Evolutionary conservation across 805 yeast genomes (phyloP), one percentile per base, ranked within the genome.

Genomic region (Yarrowia hollandica): DNA sequence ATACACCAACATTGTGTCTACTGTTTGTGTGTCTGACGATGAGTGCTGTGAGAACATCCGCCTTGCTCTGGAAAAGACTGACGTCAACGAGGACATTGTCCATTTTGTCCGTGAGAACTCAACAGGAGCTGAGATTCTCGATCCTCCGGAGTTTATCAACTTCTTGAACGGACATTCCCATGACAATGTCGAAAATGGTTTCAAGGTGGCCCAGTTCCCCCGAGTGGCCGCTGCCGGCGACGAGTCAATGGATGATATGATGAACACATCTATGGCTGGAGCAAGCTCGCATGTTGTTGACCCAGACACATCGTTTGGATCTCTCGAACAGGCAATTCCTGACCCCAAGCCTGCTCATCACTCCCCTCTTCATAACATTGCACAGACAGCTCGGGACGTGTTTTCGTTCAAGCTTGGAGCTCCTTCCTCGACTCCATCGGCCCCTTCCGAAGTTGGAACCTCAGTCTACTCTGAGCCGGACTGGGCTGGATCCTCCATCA

Each of bases 21-120:
- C 88, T 0, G 77, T 84, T 2, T 90, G 96, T 68, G 91, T 89
- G 28, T 81, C 82, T 41, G 87, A 85, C 66, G 96, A 90, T 67
- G 85, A 82, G 62, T 78, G 86, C 9, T 88, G 86, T 60, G 96
- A 90, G 67, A 76, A 76, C 56, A 79, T 90, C 12, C 79, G 96
- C 60, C 69, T 82, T 7, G 71, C 81, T 2, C 76, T 89, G 57
- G 96, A 90, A 61, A 78, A 80, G 54, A 84, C 90, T 64, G 85
- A 82, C 16, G 81, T 88, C 7, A 73, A 74, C 2, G 73, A 73
- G 16, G 96, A 89, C 63, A 73, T 87, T 18, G 74, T 75, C 25
- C 69, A 71, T 2, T 88, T 83, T 69, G 79, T 82, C 11, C 71
- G 75, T 6, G 74, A 74, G 30, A 76, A 77, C 63, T 86, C 84